These are phyloP conservation scores for Colletotrichum paranaense DNA, from an alignment of 2,329 filamentous ascomycete species.

Conservation along the genomic window DNA sequence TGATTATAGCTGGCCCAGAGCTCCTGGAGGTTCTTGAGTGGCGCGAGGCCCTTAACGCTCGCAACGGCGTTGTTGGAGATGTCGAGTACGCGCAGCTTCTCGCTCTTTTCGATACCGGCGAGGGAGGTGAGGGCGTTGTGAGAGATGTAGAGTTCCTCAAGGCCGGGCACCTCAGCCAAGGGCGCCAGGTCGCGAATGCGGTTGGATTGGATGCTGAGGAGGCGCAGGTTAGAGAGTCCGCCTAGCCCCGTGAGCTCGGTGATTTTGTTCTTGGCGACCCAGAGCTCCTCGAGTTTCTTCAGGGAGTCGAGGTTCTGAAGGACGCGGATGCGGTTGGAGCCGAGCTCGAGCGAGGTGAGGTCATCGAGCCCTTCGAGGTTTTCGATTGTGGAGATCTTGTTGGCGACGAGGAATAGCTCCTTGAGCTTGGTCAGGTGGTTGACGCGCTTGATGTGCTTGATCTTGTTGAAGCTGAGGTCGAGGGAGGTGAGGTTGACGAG, in stretches of 20 bases:
- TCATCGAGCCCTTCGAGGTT: constrained; percentile 80
- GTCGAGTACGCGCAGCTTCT: constrained; percentile 81
- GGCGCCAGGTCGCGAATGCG: constrained; percentile 84
- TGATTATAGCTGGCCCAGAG: constrained; percentile 95
- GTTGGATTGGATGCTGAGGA: constrained; percentile 96
- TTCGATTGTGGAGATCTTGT: constrained; percentile 91
- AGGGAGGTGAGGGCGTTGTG: constrained; percentile 90
- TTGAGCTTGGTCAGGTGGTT: constrained; percentile 80
- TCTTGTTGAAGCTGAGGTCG: constrained; percentile 98
- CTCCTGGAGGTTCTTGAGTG: constrained; percentile 81
- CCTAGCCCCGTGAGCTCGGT: constrained; percentile 81
- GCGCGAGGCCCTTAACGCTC: constrained; percentile 77
- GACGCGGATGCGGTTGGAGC: constrained; percentile 90
- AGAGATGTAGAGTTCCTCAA: constrained; percentile 95
- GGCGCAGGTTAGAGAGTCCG: constrained; percentile 81
- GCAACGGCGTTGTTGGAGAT: constrained; percentile 88
- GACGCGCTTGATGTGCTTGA: constrained; percentile 96
- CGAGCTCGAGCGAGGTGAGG: constrained; percentile 87
- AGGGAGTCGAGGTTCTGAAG: constrained; percentile 87
- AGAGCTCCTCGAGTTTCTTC: constrained; percentile 84
- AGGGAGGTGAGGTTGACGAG: constrained; percentile 81
- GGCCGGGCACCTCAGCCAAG: constrained; percentile 76
- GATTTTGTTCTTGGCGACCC: constrained; percentile 98
- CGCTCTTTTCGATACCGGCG: constrained; percentile 75
- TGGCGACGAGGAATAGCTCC: constrained; percentile 93